These are phyloP conservation scores for Diaporthe longicolla DNA, from an alignment of 2,329 filamentous ascomycete species.

Conservation along the genomic window DNA sequence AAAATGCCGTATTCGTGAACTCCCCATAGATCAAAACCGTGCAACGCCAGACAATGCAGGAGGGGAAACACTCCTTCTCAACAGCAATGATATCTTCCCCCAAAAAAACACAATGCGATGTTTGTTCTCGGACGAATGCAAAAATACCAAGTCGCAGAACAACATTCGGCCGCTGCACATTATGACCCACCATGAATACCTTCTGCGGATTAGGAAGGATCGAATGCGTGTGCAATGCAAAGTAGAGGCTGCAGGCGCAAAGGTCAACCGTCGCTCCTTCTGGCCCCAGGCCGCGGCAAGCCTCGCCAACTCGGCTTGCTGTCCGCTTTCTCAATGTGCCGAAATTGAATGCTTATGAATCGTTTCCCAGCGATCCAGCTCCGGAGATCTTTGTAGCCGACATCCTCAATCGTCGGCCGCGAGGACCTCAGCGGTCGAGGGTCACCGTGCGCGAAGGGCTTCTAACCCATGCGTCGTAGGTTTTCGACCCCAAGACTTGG, in stretches of 20 bases:
- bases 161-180: constrained; percentile 2
- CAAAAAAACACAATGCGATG: constrained; percentile 25
- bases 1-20: constrained; percentile 27
- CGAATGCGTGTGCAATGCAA: constrained; percentile 19
- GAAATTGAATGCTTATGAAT: not conserved
- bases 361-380: not conserved
- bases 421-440: not conserved
- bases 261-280: constrained; percentile 9
- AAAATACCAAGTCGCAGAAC: not conserved
- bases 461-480: constrained; percentile 57
- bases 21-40: constrained; percentile 10
- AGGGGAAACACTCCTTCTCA: constrained; percentile 23
- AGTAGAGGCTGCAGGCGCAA: constrained; percentile 6
- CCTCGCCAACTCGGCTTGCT: not conserved
- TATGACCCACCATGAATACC: not conserved
- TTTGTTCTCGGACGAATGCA: constrained; percentile 26
- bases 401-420: not conserved
- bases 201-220: not conserved
- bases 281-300: not conserved
- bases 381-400: not conserved
- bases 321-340: not conserved
- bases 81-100: constrained; percentile 40
- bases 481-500: constrained; percentile 75
- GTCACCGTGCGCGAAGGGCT: constrained; percentile 4
- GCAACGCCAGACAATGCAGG: constrained; percentile 40